Evolutionary conservation across 805 yeast genomes (phyloP), one percentile per base, ranked within the genome.

Genomic region (Wickerhamiella azyma): DNA sequence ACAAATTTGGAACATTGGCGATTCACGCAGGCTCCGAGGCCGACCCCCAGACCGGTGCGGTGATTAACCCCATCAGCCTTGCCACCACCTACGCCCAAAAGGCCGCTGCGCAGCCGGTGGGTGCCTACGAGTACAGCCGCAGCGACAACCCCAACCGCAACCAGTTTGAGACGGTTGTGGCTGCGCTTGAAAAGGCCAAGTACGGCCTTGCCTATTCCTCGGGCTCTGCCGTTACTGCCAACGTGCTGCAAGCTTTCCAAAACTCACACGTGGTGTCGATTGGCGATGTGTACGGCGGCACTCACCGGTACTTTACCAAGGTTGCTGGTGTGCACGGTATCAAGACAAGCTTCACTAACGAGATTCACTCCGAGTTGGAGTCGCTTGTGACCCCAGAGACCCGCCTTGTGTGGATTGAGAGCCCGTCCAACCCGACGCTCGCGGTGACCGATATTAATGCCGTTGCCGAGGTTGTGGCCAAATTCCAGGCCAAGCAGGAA

Each of bases 231-330:
- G 72, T 85, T 50, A 83, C 94, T 38, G 84, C 92, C 21, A 72
- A 79, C 54, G 69, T 84, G 38, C 66, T 83, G 57, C 94, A 84
- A 64, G 72, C 81, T 28, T 67, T 85, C 56, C 78, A 82, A 38
- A 72, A 75, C 52, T 70, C 83, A 37, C 92, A 85, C 59, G 81
- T 81, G 37, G 69, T 84, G 42, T 77, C 85, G 40, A 77, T 83
- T 57, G 86, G 83, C 55, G 94, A 84, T 58, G 94, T 84, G 40
- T 84, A 84, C 64, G 94, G 94, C 51, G 94, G 94, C 56, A 84
- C 94, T 48, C 92, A 84, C 69, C 72, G 94, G 65, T 84, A 85
- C 66, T 84, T 84, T 71, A 79, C 94, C 60, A 74, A 81, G 62
- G 94, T 84, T 41, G 94, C 89, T 50, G 69, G 70, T 59, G 74